Conservation (phyloP, 139 green algal genomes). For the Asterochloris sp. region DNA sequence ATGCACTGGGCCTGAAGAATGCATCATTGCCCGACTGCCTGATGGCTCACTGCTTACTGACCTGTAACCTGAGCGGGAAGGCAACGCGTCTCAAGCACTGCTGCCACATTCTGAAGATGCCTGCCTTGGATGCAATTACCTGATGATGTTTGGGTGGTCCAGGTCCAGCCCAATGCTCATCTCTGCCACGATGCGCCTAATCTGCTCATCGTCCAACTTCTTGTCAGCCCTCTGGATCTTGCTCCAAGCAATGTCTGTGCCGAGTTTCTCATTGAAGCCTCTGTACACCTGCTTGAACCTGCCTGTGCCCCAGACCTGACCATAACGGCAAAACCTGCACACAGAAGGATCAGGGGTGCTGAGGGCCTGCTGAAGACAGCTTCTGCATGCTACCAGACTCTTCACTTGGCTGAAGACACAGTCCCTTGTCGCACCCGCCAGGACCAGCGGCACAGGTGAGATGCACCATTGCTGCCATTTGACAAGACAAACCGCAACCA, state of each 20-base stretch:
- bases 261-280: slow-evolving; percentile 77
- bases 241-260: slow-evolving; percentile 90
- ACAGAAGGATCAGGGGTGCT: slow-evolving; percentile 42
- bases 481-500: too few relatives aligned
- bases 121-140: slow-evolving; percentile 57
- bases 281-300: slow-evolving; percentile 85
- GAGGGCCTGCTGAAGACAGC: slow-evolving; percentile 31
- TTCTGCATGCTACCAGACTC: neutral
- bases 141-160: slow-evolving; percentile 91
- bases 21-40: too few relatives aligned
- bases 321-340: slow-evolving; percentile 73
- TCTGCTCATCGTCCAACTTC: slow-evolving; percentile 61
- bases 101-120: too few relatives aligned
- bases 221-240: slow-evolving; percentile 65
- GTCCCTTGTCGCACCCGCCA: too few relatives aligned
- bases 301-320: slow-evolving; percentile 62
- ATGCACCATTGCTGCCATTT: too few relatives aligned
- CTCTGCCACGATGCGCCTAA: slow-evolving; percentile 64
- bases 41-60: too few relatives aligned
- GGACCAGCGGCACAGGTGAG: too few relatives aligned
- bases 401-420: neutral
- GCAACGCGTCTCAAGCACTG: neutral
- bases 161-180: slow-evolving; percentile 75
- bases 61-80: neutral
- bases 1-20: too few relatives aligned